These are phyloP conservation scores for Primulina tabacum DNA, from an alignment of 257 asterid genomes.

Conservation along the genomic window DNA sequence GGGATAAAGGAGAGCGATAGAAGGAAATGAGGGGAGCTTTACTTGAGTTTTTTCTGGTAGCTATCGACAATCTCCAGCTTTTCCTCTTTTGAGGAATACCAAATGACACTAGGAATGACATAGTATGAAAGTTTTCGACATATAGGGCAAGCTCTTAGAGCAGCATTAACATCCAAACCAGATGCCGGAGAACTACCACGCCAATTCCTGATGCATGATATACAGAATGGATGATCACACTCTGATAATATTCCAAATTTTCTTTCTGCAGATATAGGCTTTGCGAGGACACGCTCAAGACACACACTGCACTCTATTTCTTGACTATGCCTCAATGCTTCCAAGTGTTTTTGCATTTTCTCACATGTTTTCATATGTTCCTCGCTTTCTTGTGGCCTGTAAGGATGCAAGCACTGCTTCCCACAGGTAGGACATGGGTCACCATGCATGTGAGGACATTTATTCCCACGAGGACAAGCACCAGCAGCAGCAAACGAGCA, in stretches of 20 bases:
- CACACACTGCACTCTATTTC: conserved; percentile 96
- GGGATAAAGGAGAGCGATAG: conserved; percentile 2
- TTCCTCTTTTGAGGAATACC: conserved; percentile 78
- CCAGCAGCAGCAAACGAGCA: conserved; percentile 97
- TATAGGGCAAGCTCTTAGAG: conserved; percentile 88
- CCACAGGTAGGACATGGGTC: conserved; percentile 74
- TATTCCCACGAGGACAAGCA: conserved; percentile 73
- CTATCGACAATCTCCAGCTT: conserved; percentile 77
- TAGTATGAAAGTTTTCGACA: conserved; percentile 90
- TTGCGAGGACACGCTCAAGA: conserved; percentile 82
- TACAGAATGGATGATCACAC: conserved; percentile 91
- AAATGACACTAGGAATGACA: conserved; percentile 91
- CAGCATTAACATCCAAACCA: conserved; percentile 77
- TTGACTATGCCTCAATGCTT: conserved; percentile 70
- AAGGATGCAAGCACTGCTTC: conserved; percentile 88
- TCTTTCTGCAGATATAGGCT: conserved; percentile 68
- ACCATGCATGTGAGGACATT: conserved; percentile 80
- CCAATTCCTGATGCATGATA: conserved; percentile 95
- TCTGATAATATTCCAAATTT: conserved; percentile 91
- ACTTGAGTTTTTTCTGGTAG: conserved; percentile 88
- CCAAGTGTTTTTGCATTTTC: conserved; percentile 71
- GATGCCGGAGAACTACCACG: conserved; percentile 67
- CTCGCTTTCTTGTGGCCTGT: conserved; percentile 81
- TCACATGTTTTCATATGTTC: conserved; percentile 68
- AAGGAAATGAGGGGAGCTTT: conserved; percentile 16